phyloP scores from a whole-genome alignment of 2,329 filamentous ascomycete genomes.

The Dactylonectria estremocensis region DNA sequence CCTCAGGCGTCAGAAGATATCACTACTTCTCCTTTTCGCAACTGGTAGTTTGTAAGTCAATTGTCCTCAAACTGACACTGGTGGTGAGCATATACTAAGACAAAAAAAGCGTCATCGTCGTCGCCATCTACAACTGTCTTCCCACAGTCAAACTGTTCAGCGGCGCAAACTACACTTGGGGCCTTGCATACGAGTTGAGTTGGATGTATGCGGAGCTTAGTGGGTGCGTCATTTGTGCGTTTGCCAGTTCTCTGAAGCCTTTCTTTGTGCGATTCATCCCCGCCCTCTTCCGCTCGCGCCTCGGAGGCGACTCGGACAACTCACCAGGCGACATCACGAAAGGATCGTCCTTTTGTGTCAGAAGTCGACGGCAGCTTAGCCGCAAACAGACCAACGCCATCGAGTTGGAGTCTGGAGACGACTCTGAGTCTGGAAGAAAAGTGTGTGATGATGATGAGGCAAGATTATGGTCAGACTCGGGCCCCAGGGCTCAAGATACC shows the following conservation, averaged over 20 bases:
- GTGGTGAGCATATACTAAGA: neutral
- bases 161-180: constrained; percentile 42
- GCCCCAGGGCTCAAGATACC: neutral
- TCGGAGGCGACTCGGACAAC: no score
- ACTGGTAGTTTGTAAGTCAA: constrained; percentile 42
- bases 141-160: constrained; percentile 42
- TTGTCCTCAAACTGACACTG: rapidly evolving
- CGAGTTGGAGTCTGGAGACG: neutral
- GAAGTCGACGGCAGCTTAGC: neutral
- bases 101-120: constrained; percentile 35
- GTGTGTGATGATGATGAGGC: neutral
- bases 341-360: neutral
- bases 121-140: constrained; percentile 42
- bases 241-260: constrained; percentile 41
- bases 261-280: constrained; percentile 41
- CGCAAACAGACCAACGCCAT: neutral
- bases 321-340: no score
- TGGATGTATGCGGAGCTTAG: constrained; percentile 47
- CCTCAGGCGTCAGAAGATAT: constrained; percentile 38
- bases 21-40: constrained; percentile 37
- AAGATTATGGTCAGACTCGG: neutral
- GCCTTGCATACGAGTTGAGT: constrained; percentile 40
- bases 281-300: constrained; percentile 27
- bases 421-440: neutral
- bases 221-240: constrained; percentile 44